A percentile compares a stretch with the other conserved stretches of the same genome.
These are phyloP conservation scores for Pelargonium myrrhifolium DNA, from an alignment of 441 rosid species.

Conservation along the genomic window DNA sequence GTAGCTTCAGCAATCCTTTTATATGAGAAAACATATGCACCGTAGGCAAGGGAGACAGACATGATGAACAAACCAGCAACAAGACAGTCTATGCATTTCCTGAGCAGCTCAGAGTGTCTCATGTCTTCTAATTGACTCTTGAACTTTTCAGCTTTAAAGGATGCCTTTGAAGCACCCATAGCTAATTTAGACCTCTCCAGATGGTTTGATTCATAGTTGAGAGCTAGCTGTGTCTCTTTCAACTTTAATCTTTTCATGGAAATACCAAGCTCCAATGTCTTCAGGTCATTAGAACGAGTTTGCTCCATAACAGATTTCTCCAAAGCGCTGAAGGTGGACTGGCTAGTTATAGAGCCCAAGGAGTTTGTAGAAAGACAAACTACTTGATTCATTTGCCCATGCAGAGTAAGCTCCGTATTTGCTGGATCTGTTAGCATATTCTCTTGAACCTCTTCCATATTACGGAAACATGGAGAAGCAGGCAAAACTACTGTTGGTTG, in stretches of 20 bases:
- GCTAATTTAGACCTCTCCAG: constrained; percentile 57
- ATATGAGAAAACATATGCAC: constrained; percentile 61
- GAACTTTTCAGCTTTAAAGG: constrained; percentile 66
- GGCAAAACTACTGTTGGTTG: background rate
- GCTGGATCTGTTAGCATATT: constrained; percentile 18
- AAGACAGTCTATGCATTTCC: constrained; percentile 62
- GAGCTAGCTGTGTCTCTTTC: constrained; percentile 48
- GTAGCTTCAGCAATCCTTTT: constrained; percentile 65
- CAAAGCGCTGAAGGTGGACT: constrained; percentile 25
- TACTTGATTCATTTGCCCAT: constrained; percentile 30
- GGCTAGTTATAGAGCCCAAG: constrained; percentile 22
- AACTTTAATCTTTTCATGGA: constrained; percentile 40
- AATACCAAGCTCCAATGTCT: constrained; percentile 55
- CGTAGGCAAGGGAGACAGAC: constrained; percentile 48
- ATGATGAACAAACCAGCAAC: constrained; percentile 65
- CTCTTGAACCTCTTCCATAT: constrained; percentile 38
- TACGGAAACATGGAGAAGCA: constrained; percentile 1
- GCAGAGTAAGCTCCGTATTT: constrained; percentile 36
- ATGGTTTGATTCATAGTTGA: constrained; percentile 47
- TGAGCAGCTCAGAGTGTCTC: constrained; percentile 63
- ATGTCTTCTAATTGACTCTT: constrained; percentile 59
- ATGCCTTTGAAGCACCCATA: constrained; percentile 55
- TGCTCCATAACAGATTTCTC: constrained; percentile 58
- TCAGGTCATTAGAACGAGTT: constrained; percentile 70
- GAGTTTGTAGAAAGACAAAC: constrained; percentile 31